Percentiles rank a stretch among this genome's conserved stretches.
These are phyloP conservation scores for Populus hybrid DNA, from an alignment of 441 rosid species.

Conservation along the genomic window DNA sequence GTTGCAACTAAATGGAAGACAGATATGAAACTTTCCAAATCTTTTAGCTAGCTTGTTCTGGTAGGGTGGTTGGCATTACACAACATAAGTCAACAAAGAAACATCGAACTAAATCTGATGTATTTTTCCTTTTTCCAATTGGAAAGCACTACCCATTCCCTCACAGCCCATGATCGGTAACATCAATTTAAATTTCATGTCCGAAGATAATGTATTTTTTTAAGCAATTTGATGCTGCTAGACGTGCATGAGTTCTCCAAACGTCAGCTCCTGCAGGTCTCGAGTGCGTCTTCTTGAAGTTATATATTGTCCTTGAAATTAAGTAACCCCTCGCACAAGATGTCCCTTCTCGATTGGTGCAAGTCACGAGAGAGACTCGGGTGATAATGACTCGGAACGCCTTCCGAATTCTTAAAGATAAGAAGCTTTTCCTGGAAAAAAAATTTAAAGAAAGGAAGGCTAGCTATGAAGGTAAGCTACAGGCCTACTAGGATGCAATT, in stretches of 20 bases:
- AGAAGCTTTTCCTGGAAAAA: too few relatives aligned
- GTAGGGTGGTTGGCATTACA: background rate
- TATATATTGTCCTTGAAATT: background rate
- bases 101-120: background rate
- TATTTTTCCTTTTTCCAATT: background rate
- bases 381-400: background rate
- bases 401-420: background rate
- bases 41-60: background rate
- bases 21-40: background rate
- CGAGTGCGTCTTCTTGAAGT: background rate
- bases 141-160: background rate
- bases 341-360: too few relatives aligned
- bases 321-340: background rate
- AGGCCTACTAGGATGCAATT: background rate
- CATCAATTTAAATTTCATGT: background rate
- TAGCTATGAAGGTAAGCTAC: background rate
- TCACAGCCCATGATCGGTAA: background rate
- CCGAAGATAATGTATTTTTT: background rate
- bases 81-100: background rate
- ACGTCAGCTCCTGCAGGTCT: background rate
- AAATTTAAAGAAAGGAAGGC: background rate
- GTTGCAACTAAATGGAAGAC: background rate
- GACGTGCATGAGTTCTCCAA: background rate
- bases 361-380: background rate
- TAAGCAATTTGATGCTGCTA: background rate